phyloP scores from a whole-genome alignment of 2,329 filamentous ascomycete genomes.

The Talaromyces sp. region DNA sequence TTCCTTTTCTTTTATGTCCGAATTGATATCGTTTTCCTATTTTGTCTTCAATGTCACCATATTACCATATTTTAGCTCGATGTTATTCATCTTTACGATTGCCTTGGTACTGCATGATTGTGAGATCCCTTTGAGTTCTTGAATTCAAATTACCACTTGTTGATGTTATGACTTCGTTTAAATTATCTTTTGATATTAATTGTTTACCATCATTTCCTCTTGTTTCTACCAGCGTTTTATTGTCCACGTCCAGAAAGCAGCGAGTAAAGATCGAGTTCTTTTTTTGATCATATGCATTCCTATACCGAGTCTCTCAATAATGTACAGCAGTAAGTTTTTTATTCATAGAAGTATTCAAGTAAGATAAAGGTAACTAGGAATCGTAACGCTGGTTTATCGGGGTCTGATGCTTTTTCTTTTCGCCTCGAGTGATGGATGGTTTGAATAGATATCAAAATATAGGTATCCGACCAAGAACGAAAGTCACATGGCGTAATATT shows the following conservation, averaged over 20 bases:
- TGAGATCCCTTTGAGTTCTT: background rate
- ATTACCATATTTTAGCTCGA: background rate
- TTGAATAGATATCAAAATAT: background rate
- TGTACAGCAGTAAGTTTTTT: background rate
- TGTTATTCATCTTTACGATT: background rate
- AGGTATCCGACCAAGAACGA: background rate
- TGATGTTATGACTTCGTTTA: background rate
- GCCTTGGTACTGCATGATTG: background rate
- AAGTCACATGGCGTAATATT: background rate
- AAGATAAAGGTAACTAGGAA: no score
- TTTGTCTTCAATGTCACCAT: background rate
- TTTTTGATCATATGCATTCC: background rate
- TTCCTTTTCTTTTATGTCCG: background rate
- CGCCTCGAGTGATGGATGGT: constrained; percentile 40
- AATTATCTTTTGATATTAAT: background rate
- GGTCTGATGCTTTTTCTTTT: constrained; percentile 48
- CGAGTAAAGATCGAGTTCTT: background rate
- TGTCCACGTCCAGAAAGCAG: background rate
- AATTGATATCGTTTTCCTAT: background rate
- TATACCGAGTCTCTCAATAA: background rate
- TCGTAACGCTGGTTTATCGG: constrained; percentile 42
- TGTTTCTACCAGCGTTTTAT: background rate
- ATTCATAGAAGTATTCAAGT: background rate
- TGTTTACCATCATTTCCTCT: background rate
- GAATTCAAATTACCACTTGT: background rate